Conservation (phyloP, 2,329 filamentous ascomycete genomes). For the Diaporthe amygdali region DNA sequence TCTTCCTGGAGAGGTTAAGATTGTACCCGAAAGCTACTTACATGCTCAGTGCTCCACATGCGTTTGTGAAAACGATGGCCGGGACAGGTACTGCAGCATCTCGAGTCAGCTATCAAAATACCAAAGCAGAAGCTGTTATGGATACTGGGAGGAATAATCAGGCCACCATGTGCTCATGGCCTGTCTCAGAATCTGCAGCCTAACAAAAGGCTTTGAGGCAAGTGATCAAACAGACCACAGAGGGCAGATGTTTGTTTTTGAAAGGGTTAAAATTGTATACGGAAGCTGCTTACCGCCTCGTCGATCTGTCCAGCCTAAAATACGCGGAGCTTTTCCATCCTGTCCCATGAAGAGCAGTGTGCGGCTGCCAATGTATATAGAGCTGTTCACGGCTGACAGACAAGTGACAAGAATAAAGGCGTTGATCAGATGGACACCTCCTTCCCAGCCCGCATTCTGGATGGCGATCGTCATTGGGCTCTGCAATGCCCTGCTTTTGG, state of each 20-base stretch:
- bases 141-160: too few species aligned
- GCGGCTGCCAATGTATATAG: slow-evolving; percentile 78
- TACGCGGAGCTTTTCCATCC: slow-evolving; percentile 70
- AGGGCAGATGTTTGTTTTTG: too few species aligned
- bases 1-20: too few species aligned
- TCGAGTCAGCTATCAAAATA: too few species aligned
- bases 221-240: too few species aligned
- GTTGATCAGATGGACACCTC: slow-evolving; percentile 78
- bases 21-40: too few species aligned
- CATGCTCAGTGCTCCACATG: slow-evolving; percentile 74
- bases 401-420: slow-evolving; percentile 78
- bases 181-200: too few species aligned
- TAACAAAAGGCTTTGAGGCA: too few species aligned
- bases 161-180: too few species aligned
- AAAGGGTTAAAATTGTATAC: too few species aligned
- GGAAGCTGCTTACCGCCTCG: too few species aligned
- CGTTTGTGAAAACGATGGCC: slow-evolving; percentile 71
- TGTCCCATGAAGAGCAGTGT: slow-evolving; percentile 80
- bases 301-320: slow-evolving; percentile 71
- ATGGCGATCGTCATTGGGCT: slow-evolving; percentile 78
- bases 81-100: slow-evolving; percentile 63
- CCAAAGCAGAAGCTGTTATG: too few species aligned
- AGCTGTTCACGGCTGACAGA: slow-evolving; percentile 74
- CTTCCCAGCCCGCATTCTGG: slow-evolving; percentile 74
- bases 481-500: slow-evolving; percentile 66